Base-by-base conservation (phyloP, 2,329 filamentous ascomycete genomes). In the Calonectria hongkongensis region DNA sequence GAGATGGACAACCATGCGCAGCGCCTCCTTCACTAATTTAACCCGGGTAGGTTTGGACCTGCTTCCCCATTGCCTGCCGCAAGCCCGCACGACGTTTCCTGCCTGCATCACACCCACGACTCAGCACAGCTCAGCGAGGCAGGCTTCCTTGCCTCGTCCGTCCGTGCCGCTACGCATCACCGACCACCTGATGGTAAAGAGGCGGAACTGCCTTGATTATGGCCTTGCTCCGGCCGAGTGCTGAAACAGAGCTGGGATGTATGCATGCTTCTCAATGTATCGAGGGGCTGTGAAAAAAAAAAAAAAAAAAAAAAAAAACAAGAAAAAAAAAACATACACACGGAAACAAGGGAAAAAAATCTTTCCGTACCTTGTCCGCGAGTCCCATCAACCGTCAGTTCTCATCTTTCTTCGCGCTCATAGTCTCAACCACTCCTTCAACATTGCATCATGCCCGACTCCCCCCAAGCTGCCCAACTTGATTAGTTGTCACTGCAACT, bases 41-140 rank as follows among this genome's bases (percentile, higher is more conserved):
- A 58, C n/a, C 54, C 33, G 54, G 58, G 58, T 63, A 45, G 58
- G 39, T 63, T 63, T 63, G 39, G 39, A 16, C 39, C 58, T 63
- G 41, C 58, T 63, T 62, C 41, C 54, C 27, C 58, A 63, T 63
- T 63, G 58, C 58, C 58, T 63, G 66, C 56, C 66, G 56, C 45
- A 54, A 68, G 12, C 18, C 33, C 36, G 7, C 51, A 27, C 54
- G 54, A 41, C 33, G 54, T 58, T 58, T 58, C 30, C 54, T 43
- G 39, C 39, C 54, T 43, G 39, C 39, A 63, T 15, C 58, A 63
- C 58, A 47, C 58, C 58, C 58, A 43, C 56, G 21, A 27, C 36
- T 48, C n/a, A 28, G 43, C 33, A 68, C 47, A 41, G 39, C 36
- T 48, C n/a, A 28, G 43, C 33, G 60, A 39, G 27, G 39, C 66